Evolutionary conservation across 2,329 filamentous ascomycete species (phyloP).

Genomic region (Hymenoscyphus scutula): DNA sequence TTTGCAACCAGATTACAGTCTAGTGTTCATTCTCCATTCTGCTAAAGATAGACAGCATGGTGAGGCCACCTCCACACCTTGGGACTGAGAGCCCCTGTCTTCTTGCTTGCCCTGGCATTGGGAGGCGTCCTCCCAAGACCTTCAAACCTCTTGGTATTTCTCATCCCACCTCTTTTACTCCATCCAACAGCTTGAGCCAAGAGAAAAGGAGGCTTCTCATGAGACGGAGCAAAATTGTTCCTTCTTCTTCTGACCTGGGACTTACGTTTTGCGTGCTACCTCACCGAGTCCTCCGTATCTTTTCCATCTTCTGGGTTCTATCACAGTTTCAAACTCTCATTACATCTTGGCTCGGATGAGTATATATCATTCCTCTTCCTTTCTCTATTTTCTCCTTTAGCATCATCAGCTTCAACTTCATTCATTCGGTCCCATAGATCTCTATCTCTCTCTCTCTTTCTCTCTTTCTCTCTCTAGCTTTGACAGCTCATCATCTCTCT

Average conservation of each 20-base stretch:
- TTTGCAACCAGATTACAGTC: not conserved
- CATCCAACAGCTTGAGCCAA: conserved; percentile 1
- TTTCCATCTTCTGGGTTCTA: not conserved
- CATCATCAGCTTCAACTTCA: not conserved
- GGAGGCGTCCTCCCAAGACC: conserved; percentile 1
- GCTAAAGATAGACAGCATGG: not conserved
- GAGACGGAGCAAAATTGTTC: not conserved
- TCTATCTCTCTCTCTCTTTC: no score
- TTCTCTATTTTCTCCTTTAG: not conserved
- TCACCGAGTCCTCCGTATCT: not conserved
- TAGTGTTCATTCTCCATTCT: not conserved
- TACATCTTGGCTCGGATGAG: not conserved
- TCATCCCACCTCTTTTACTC: not conserved
- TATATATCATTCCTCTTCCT: not conserved
- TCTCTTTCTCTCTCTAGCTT: not conserved
- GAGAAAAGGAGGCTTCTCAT: conserved; percentile 6
- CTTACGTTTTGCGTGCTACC: not conserved
- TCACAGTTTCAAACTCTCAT: not conserved
- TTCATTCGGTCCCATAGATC: not conserved
- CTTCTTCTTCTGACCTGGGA: not conserved
- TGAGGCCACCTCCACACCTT: not conserved
- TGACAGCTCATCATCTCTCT: not conserved
- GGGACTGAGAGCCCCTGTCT: not conserved
- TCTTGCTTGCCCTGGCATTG: not conserved
- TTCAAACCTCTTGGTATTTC: conserved; percentile 9